Evolutionary conservation across 495 filamentous ascomycete genomes (phyloP), one percentile per base, ranked within the genome.

Genomic region (Tuber melanosporum): DNA sequence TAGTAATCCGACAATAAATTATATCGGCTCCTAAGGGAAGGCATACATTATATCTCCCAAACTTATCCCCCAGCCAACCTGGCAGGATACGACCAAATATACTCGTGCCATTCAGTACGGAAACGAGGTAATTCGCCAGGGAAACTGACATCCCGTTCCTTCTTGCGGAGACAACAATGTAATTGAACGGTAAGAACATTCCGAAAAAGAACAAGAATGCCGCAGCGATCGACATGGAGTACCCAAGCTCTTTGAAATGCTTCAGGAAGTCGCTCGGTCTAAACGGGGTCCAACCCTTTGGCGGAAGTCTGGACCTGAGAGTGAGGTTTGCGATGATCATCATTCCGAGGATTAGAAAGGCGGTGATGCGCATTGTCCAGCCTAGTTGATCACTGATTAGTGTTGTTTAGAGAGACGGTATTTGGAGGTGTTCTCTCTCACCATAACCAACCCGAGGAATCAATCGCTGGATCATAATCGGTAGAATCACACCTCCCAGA

Each of bases 31-130:
- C 36, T 15, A 9, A 17, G 57, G 57, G 14, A 32, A 7, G 36
- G 19, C 19, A 89, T 85, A 19, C 57, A 84, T 95, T 95, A 85
- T 89, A 94, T 42, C 91, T 89, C 2, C 93, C 93, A 47, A 92
- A 57, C 77, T 88, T 89, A 83, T 95, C 93, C 62, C 90, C 92
- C 26, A 91, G 71, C 79, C 89, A 88, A n/a, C 91, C 91, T 2
- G 92, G 92, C 14, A 92, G 77, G 71, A 92, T 92, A 71, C 92
- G 89, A n/a, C 92, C 92, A 71, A 91, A 87, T 75, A 93, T 88
- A 76, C 90, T 88, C 73, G 74, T 87, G 0, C 90, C 91, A 79
- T 94, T 95, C 70, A 94, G 84, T 74, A 94, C 91, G 0, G 92
- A 86, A 43, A 94, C 83, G 19, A 94, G 84, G 80, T 94, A 94